Evolutionary conservation across 495 filamentous ascomycete species (phyloP).

Genomic region (Hypoxylon perforatum): DNA sequence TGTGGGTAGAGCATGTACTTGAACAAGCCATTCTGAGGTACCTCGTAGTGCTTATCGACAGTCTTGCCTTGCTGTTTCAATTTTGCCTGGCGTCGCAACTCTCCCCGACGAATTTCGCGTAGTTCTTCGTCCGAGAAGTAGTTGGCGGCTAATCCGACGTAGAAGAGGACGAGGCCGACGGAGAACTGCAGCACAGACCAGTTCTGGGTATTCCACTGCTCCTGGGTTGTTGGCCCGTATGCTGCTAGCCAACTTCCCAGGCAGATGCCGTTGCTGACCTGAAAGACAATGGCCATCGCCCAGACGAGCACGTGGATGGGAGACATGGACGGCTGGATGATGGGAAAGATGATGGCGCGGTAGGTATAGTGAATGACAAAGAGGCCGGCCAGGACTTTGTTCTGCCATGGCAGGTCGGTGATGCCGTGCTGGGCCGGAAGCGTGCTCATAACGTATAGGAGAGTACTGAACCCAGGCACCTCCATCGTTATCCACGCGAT

Average conservation of each 20-base stretch:
- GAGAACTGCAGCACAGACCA: conserved; percentile 56
- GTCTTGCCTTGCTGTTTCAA: conserved; percentile 54
- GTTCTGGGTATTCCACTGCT: conserved; percentile 65
- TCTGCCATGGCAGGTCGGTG: conserved; percentile 69
- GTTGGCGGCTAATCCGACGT: conserved; percentile 78
- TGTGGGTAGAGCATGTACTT: conserved; percentile 86
- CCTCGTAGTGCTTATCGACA: conserved; percentile 87
- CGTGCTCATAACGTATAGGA: conserved; percentile 79
- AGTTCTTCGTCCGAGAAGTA: conserved; percentile 85
- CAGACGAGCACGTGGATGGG: conserved; percentile 79
- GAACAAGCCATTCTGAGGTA: conserved; percentile 87
- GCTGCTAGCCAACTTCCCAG: conserved; percentile 84
- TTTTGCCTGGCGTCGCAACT: conserved; percentile 58
- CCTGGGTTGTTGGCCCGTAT: conserved; percentile 72
- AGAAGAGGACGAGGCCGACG: conserved; percentile 61
- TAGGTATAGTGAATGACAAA: conserved; percentile 88
- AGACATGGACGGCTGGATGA: conserved; percentile 89
- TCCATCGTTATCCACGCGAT: conserved; percentile 91
- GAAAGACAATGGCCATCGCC: conserved; percentile 71
- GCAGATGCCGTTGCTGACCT: conserved; percentile 79
- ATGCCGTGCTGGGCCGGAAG: conserved; percentile 67
- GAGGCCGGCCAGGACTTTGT: conserved; percentile 72
- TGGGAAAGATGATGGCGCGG: conserved; percentile 83
- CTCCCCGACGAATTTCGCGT: conserved; percentile 76
- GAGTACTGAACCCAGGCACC: conserved; percentile 74